These are phyloP conservation scores for Salix viminalis DNA, from an alignment of 345 rosid species.

Conservation along the genomic window DNA sequence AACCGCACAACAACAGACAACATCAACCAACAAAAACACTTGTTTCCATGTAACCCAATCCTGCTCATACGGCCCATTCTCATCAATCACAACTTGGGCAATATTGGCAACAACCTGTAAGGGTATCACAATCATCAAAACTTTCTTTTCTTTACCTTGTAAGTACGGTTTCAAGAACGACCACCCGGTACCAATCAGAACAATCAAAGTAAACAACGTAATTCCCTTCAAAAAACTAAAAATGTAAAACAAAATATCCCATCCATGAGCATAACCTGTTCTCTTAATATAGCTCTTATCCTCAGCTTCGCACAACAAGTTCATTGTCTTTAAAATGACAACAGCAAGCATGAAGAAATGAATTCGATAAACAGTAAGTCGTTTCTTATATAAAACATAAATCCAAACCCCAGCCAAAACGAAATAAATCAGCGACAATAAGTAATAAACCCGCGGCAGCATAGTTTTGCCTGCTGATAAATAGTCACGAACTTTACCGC, in stretches of 20 bases:
- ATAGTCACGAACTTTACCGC: constrained; percentile 53
- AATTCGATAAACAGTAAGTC: constrained; percentile 67
- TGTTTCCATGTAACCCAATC: constrained; percentile 91
- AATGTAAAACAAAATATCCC: constrained; percentile 93
- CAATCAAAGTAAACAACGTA: constrained; percentile 79
- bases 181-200: constrained; percentile 95
- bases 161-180: constrained; percentile 90
- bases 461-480: constrained; percentile 81
- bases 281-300: constrained; percentile 83
- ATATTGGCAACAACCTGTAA: constrained; percentile 90
- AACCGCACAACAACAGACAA: constrained; percentile 90
- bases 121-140: constrained; percentile 89
- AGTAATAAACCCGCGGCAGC: constrained; percentile 76
- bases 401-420: constrained; percentile 69
- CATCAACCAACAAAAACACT: constrained; percentile 83
- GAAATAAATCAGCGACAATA: constrained; percentile 62
- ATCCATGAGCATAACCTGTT: constrained; percentile 89
- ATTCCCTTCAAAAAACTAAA: constrained; percentile 93
- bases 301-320: constrained; percentile 81
- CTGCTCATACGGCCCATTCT: constrained; percentile 71
- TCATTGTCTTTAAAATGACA: constrained; percentile 60
- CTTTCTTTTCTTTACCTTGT: constrained; percentile 97
- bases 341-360: constrained; percentile 95
- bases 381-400: constrained; percentile 60
- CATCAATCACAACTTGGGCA: constrained; percentile 88